These are phyloP conservation scores for Cardamine chenopodiifolia DNA, from an alignment of 345 rosid species.

Conservation along the genomic window DNA sequence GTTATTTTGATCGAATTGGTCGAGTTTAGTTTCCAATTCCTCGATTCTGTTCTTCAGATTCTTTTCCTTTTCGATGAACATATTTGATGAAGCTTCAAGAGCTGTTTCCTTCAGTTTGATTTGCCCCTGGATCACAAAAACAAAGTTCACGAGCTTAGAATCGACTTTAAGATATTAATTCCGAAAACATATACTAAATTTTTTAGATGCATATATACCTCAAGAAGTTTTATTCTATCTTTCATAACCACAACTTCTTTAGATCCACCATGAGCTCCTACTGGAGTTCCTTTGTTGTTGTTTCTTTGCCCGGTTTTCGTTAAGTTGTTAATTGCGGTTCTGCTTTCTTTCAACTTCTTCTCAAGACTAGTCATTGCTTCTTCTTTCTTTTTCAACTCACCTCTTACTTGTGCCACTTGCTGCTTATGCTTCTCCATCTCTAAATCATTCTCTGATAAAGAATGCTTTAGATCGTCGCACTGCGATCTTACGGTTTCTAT, in stretches of 20 bases:
- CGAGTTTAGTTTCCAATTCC: slow-evolving; percentile 61
- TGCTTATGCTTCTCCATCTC: slow-evolving; percentile 71
- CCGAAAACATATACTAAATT: background rate
- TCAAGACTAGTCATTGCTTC: slow-evolving; percentile 50
- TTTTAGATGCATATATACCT: slow-evolving; percentile 51
- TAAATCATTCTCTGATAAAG: slow-evolving; percentile 51
- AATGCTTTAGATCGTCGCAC: slow-evolving; percentile 52
- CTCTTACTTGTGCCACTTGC: slow-evolving; percentile 57
- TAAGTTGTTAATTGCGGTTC: slow-evolving; percentile 47
- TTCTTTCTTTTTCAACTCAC: slow-evolving; percentile 71
- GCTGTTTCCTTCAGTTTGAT: slow-evolving; percentile 69
- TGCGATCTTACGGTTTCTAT: slow-evolving; percentile 48
- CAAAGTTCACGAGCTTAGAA: background rate
- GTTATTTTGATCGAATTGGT: slow-evolving; percentile 48
- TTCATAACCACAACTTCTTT: slow-evolving; percentile 62
- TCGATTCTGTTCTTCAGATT: slow-evolving; percentile 56
- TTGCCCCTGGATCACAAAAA: slow-evolving; percentile 54
- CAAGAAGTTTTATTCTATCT: slow-evolving; percentile 60
- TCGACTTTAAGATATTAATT: background rate
- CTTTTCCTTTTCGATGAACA: slow-evolving; percentile 64
- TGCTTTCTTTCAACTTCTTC: slow-evolving; percentile 64
- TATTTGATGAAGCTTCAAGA: slow-evolving; percentile 56
- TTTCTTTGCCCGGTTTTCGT: slow-evolving; percentile 39
- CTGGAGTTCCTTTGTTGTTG: slow-evolving; percentile 51
- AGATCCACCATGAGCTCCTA: slow-evolving; percentile 42